phyloP scores from a whole-genome alignment of 2,329 filamentous ascomycete genomes.

The Ophiosphaerella herpotricha region DNA sequence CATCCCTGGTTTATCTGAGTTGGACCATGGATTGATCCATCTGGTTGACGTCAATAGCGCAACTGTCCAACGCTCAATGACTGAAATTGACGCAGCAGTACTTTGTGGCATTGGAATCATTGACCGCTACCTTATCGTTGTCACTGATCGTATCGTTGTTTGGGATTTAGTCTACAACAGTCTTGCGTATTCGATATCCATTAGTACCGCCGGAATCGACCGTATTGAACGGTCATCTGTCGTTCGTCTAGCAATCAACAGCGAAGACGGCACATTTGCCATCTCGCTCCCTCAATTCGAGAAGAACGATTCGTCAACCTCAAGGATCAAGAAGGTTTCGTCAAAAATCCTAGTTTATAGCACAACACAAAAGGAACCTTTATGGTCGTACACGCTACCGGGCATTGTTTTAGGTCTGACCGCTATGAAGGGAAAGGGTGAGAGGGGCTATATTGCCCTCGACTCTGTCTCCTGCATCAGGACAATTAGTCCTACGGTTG shows the following conservation, averaged over 20 bases:
- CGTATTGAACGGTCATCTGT: slow-evolving; percentile 47
- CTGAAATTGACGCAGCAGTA: slow-evolving; percentile 68
- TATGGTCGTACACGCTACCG: slow-evolving; percentile 61
- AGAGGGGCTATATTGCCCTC: slow-evolving; percentile 74
- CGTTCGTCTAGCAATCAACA: slow-evolving; percentile 72
- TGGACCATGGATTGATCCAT: slow-evolving; percentile 67
- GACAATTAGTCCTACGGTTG: slow-evolving; percentile 41
- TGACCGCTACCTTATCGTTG: slow-evolving; percentile 72
- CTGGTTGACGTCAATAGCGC: slow-evolving; percentile 76
- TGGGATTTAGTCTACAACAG: slow-evolving; percentile 85
- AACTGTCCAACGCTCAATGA: slow-evolving; percentile 67
- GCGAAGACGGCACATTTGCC: slow-evolving; percentile 53
- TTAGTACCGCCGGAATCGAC: slow-evolving; percentile 49
- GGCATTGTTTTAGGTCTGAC: slow-evolving; percentile 69
- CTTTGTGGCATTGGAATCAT: slow-evolving; percentile 73
- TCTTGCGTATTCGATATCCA: slow-evolving; percentile 67
- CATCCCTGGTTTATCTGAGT: slow-evolving; percentile 37
- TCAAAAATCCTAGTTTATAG: slow-evolving; percentile 68
- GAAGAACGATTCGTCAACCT: slow-evolving; percentile 34
- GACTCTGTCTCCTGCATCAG: slow-evolving; percentile 77
- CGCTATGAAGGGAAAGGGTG: slow-evolving; percentile 57
- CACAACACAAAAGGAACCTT: slow-evolving; percentile 61
- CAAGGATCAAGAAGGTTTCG: slow-evolving; percentile 43
- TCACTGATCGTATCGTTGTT: slow-evolving; percentile 74
- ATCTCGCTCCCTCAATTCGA: slow-evolving; percentile 45